Evolutionary conservation across 306 rosid species (phyloP).

Genomic region (Pachyrhizus erosus): DNA sequence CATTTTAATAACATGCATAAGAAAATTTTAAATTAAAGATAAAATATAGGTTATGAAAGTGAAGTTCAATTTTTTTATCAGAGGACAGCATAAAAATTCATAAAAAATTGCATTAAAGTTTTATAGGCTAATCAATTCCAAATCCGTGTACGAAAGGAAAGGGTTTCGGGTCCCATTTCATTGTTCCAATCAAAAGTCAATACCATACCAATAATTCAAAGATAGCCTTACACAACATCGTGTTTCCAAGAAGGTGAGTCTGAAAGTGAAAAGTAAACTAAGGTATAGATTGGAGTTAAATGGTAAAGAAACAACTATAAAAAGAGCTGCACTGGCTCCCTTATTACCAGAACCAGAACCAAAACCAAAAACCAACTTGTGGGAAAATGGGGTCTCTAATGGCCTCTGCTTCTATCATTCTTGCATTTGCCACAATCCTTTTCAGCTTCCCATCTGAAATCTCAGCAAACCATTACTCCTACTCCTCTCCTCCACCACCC

Average conservation of each 20-base stretch:
- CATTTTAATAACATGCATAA: no score
- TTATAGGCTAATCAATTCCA: neutral
- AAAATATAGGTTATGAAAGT: no score
- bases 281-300: neutral
- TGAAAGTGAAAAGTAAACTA: neutral
- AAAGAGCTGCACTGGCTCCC: neutral
- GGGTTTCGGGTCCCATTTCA: no score
- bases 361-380: neutral
- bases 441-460: constrained; percentile 34
- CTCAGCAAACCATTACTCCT: constrained; percentile 52
- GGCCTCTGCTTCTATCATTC: constrained; percentile 47
- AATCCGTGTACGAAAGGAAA: neutral
- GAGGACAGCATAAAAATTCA: no score
- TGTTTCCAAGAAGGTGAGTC: constrained; percentile 45
- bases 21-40: no score
- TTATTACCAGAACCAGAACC: constrained; percentile 31
- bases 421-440: constrained; percentile 48
- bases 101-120: no score
- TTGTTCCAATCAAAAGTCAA: neutral
- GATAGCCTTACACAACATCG: neutral
- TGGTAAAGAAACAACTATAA: constrained; percentile 42
- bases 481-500: constrained; percentile 57
- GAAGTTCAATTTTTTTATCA: no score
- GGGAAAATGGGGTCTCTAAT: constrained; percentile 59
- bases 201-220: neutral